Evolutionary conservation across 2,329 filamentous ascomycete genomes (phyloP), one percentile per base, ranked within the genome.

Genomic region (Fusarium bactridioides): DNA sequence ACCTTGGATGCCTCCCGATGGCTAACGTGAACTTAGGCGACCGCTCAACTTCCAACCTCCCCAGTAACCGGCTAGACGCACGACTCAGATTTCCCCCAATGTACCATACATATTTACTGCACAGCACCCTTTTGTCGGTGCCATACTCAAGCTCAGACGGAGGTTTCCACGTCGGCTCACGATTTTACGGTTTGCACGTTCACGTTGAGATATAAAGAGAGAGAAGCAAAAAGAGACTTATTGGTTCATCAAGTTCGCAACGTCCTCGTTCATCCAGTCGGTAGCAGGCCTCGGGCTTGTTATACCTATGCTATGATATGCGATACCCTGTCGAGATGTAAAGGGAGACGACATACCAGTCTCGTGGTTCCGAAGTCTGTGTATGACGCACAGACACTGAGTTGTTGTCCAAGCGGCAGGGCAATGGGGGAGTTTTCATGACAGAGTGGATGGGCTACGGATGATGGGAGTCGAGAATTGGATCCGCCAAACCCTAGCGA

Each of bases 31-130:
- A 40, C 60, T 45, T n/a, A 96, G 93, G 85, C 91, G 93, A 76
- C 93, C 93, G 61, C 91, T 96, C 79, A 94, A 95, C 84, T 96
- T 94, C 83, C 92, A 95, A 81, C 89, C 93, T 69, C 92, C 92
- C 60, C 85, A 87, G 82, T 87, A 80, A 79, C 60, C 64, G 61
- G 69, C 54, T 35, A 57, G 55, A 50, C 48, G 53, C 63, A 65
- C 57, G 58, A 62, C 59, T 74, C 63, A 72, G 57, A 76, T 70
- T 74, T 67, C 50, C 58, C 73, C 50, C 63, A 75, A 76, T 77
- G 73, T 76, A 77, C 63, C 63, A 77, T 77, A 77, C 74, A 74
- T 77, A 77, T 72, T 69, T 76, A 74, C 65, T 69, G 67, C 67
- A 62, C 65, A 69, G 65, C 64, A 71, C 68, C 67, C 73, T 61